Base-by-base conservation (phyloP, 2,329 filamentous ascomycete genomes). In the Clarireedia paspali region DNA sequence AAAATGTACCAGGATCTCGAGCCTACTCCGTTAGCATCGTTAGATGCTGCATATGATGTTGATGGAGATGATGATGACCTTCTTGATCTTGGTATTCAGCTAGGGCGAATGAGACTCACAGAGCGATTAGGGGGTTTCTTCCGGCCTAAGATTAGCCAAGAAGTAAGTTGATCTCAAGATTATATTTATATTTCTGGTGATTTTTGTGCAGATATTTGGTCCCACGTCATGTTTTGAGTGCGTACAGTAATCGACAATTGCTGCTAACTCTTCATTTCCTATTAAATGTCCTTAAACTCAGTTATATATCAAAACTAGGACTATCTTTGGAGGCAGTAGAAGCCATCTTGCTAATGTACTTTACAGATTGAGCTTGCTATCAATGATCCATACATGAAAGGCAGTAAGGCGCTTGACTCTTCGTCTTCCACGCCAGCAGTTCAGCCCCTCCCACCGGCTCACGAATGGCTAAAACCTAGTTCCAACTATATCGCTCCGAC, bases 41-140 rank as follows among this genome's bases (percentile, higher is more conserved):
- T 82, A 45, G 87, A 89, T 70, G 78, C 84, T 57, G 82, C 81
- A 2, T 89, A 89, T 66, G 85, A 86, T 57, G 78, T 83, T 57
- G 77, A 81, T 58, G 77, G 74, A 15, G 83, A 84, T 57, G 83
- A 83, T 23, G 75, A 86, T 66, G 85, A 88, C 57, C 71, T 89
- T 47, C 79, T 87, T 61, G 88, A 91, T 69, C 72, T 91, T 26
- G 88, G 87, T 2, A 80, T 90, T 57, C 79, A 80, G 60, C 76
- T 91, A 58, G 87, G 87, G 1, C 86, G 81, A 67, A 80, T 90
- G 77, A 80, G 81, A 57, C 82, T 91, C 58, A 89, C 85, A 2
- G 87, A 91, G 65, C 77, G 87, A 39, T 82, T 91, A 60, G 88
- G 88, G 15, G 87, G 87, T 0, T 79, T 88, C 62, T 84, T 87